Evolutionary conservation across 495 filamentous ascomycete species (phyloP).

Genomic region (Aspergillus wentii): DNA sequence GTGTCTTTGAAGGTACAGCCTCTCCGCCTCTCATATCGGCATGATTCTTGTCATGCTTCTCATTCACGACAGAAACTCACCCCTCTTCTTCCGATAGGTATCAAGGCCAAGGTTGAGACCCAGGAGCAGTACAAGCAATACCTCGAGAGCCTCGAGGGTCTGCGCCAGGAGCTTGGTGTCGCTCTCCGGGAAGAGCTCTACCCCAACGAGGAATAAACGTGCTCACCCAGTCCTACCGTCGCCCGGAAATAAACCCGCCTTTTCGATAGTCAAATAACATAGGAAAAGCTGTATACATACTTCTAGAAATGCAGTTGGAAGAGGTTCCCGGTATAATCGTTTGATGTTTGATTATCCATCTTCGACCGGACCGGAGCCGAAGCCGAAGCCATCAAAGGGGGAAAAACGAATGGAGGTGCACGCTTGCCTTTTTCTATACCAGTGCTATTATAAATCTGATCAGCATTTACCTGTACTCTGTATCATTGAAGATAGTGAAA

Average conservation of each 20-base stretch:
- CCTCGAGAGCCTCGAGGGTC: constrained; percentile 82
- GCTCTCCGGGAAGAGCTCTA: constrained; percentile 91
- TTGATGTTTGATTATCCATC: constrained; percentile 1
- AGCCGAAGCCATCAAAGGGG: too few relatives aligned
- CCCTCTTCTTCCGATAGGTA: constrained; percentile 51
- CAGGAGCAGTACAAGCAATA: constrained; percentile 96
- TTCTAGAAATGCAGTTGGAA: constrained; percentile 38
- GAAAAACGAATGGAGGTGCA: constrained; percentile 11
- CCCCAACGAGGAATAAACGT: constrained; percentile 61
- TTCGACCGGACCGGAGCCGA: constrained; percentile 1
- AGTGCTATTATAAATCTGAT: constrained; percentile 21
- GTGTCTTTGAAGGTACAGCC: constrained; percentile 88
- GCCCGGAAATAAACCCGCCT: constrained; percentile 1
- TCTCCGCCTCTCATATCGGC: neutral
- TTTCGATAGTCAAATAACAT: constrained; percentile 17
- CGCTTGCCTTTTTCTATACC: constrained; percentile 22
- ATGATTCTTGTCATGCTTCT: neutral
- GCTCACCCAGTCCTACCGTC: neutral
- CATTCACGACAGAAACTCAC: constrained; percentile 8
- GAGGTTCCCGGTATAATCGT: constrained; percentile 12
- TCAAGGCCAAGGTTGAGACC: constrained; percentile 99
- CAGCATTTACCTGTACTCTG: constrained; percentile 22
- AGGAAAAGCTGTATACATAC: constrained; percentile 48
- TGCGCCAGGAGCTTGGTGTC: constrained; percentile 92
- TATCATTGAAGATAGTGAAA: constrained; percentile 17